Percentiles rank a stretch among this genome's conserved stretches.
These are phyloP conservation scores for Pueraria montana DNA, from an alignment of 306 rosid genomes.

Conservation along the genomic window DNA sequence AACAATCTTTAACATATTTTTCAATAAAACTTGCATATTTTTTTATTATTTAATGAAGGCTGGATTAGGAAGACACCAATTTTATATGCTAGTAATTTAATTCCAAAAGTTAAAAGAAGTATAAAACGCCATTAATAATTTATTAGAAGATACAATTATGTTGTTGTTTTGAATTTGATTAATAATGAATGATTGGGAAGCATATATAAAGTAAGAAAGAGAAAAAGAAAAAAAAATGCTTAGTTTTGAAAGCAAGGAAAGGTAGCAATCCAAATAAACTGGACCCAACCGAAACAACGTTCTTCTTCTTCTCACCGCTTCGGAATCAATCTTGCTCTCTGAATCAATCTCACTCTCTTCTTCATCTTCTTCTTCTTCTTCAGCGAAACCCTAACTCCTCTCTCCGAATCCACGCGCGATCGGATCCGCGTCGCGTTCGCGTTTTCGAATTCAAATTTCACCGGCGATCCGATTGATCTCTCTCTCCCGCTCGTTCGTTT, in stretches of 20 bases:
- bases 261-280: conserved; percentile 57
- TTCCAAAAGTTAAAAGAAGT: not conserved
- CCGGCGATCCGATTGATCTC: conserved; percentile 55
- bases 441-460: not conserved
- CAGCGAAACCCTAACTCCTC: conserved; percentile 68
- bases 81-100: conserved; percentile 7
- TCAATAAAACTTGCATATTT: not conserved
- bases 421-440: conserved; percentile 60
- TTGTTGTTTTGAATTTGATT: conserved; percentile 35
- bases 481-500: not conserved
- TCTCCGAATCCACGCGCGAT: conserved; percentile 41
- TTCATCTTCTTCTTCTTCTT: too few relatives aligned
- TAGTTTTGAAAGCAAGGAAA: conserved; percentile 28
- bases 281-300: conserved; percentile 60
- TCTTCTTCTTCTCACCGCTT: conserved; percentile 49
- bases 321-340: conserved; percentile 41
- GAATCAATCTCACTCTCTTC: conserved; percentile 69
- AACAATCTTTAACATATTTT: not conserved
- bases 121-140: not conserved
- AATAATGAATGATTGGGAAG: conserved; percentile 27
- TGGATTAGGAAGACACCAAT: not conserved
- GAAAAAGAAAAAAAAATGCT: not conserved
- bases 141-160: not conserved
- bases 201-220: conserved; percentile 38
- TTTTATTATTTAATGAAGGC: not conserved